Evolutionary conservation across 2,329 filamentous ascomycete species (phyloP), one percentile per base, ranked within the genome.

Genomic region (Venturia carpophila): DNA sequence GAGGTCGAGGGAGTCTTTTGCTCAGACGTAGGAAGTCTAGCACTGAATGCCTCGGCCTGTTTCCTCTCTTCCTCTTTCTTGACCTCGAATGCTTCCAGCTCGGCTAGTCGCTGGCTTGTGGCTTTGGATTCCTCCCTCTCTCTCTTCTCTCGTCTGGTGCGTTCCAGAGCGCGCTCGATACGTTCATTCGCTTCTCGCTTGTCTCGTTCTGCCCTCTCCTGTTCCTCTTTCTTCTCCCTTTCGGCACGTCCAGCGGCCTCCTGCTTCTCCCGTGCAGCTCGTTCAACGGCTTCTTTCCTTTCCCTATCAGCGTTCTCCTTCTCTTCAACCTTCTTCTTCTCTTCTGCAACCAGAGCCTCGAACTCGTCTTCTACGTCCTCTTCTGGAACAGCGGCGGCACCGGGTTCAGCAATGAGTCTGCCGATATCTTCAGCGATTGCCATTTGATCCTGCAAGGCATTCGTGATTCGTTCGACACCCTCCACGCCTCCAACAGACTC

Each of bases 351-450:
- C 78, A 99, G 79, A 3, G 82, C 87, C 69, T 89, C 88, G 60
- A 97, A 82, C 78, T 97, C 93, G 67, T 93, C 89, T 69, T 97
- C 92, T 65, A 97, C 85, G 74, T 95, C 92, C 24, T 73, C 82
- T 72, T 96, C 92, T 73, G 96, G 91, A 41, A 96, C 60, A 15
- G 58, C 80, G 68, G 72, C 75, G 64, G 69, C 75, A 49, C 70
- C 73, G 17, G 77, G 71, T 69, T 94, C 91, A 63, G 87, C 86
- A 68, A 97, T 83, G 49, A 93, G 87, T 65, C 83, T 84, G 37
- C 86, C 85, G 27, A 97, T 84, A 77, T 97, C 93, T 72, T 97
- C 92, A 3, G 71, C 71, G 7, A 68, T 86, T 63, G 79, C 83
- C 85, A 94, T 94, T 77, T 95, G 87, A 70, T 92, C 88, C 63